Conservation (phyloP, 208 protist genomes). For the Angomonas ambiguus region DNA sequence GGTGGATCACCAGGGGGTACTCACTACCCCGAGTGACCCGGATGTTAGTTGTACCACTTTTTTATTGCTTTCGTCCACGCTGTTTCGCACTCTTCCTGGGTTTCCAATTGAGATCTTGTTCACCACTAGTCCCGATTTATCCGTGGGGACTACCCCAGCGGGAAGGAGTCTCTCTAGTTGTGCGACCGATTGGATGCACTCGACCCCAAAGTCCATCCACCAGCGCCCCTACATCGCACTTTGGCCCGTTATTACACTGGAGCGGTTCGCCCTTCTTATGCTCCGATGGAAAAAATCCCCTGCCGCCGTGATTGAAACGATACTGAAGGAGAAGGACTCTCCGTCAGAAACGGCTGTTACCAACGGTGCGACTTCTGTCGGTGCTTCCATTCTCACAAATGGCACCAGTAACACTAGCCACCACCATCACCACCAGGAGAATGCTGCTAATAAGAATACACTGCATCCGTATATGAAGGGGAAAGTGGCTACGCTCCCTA, state of each 20-base stretch:
- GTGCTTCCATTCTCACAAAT: neutral
- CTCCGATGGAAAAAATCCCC: conserved; percentile 30
- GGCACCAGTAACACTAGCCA: neutral
- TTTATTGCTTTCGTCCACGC: conserved; percentile 40
- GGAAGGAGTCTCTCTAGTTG: neutral
- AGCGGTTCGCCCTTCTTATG: conserved; percentile 39
- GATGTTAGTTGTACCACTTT: conserved; percentile 9
- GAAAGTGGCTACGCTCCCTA: neutral
- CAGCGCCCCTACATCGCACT: conserved; percentile 20
- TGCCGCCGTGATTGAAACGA: conserved; percentile 13
- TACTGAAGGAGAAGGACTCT: neutral
- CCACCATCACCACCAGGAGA: neutral
- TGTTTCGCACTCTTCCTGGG: conserved; percentile 18
- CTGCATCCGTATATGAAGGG: neutral
- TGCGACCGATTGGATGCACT: conserved; percentile 20
- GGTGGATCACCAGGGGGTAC: neutral
- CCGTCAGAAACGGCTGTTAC: neutral
- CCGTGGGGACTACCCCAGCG: conserved; percentile 17
- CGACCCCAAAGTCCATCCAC: conserved; percentile 15
- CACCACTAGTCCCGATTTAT: conserved; percentile 31
- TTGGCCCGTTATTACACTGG: conserved; percentile 42
- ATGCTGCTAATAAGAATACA: neutral
- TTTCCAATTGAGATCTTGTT: conserved; percentile 32
- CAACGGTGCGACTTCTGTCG: neutral
- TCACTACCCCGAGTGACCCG: neutral